Evolutionary conservation across 805 yeast species (phyloP).

Genomic region (Ogataea paraovalis): DNA sequence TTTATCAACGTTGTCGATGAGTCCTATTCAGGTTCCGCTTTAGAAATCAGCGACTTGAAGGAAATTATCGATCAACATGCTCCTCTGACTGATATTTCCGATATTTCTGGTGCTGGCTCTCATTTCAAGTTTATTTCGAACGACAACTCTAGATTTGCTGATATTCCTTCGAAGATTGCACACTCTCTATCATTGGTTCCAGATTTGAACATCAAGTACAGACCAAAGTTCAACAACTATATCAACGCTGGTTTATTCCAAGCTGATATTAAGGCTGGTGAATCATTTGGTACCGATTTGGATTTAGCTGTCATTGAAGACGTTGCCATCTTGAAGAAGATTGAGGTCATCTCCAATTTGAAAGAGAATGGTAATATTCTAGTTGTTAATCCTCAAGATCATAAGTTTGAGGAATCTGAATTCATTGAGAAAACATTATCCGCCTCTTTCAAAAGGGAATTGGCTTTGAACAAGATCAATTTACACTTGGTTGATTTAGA

Average conservation of each 20-base stretch:
- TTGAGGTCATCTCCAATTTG: constrained; percentile 61
- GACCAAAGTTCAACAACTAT: constrained; percentile 68
- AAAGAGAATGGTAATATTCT: constrained; percentile 54
- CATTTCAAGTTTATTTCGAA: constrained; percentile 60
- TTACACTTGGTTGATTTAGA: constrained; percentile 60
- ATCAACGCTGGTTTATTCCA: constrained; percentile 73
- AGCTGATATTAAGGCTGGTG: constrained; percentile 47
- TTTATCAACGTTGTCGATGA: constrained; percentile 49
- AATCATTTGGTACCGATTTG: constrained; percentile 47
- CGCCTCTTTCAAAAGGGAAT: constrained; percentile 43
- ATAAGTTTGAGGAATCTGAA: constrained; percentile 38
- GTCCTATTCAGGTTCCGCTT: constrained; percentile 32
- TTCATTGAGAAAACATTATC: constrained; percentile 54
- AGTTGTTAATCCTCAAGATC: constrained; percentile 34
- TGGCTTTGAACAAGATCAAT: constrained; percentile 49
- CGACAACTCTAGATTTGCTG: constrained; percentile 55
- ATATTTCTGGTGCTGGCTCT: constrained; percentile 30
- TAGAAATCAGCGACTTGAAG: constrained; percentile 31
- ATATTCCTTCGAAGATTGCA: constrained; percentile 61
- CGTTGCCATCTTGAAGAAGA: constrained; percentile 45
- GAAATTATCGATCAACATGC: constrained; percentile 20
- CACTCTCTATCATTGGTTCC: constrained; percentile 66
- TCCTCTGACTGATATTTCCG: constrained; percentile 23
- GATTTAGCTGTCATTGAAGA: constrained; percentile 64
- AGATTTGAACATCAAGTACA: constrained; percentile 45